Base-by-base conservation (phyloP, 2,329 filamentous ascomycete genomes). In the Didymella sp. region DNA sequence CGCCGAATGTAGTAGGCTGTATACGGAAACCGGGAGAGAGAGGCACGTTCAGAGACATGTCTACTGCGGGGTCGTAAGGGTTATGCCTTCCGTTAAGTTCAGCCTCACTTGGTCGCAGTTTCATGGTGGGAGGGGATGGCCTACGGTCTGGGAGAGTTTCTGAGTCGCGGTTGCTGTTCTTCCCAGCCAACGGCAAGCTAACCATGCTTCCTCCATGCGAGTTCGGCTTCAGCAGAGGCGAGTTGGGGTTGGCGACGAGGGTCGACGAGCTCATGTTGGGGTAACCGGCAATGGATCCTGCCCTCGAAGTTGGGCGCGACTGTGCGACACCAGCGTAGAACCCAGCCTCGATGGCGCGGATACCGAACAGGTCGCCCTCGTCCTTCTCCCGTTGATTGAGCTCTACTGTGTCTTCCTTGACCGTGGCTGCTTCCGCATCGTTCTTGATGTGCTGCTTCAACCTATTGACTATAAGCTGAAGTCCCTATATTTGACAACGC, bases 301-400 rank as follows among this genome's bases (percentile, higher is more conserved):
- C 68, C 66, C 72, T 69, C 58, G 75, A 76, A 11, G 67, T 70
- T 21, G 75, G 75, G 40, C 73, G 72, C 22, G 76, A 78, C 49
- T 77, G 75, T 24, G 72, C 69, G 11, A 78, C 73, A 46, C 76
- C 75, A 43, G 73, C 76, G 46, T 69, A 77, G 63, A 75, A 78
- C n/a, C 75, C 76, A 33, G 75, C 74, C 62, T 78, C 76, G 30
- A 77, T 73, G 53, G 76, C 75, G n/a, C 76, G 73, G 40, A 77
- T 65, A 43, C 75, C 75, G 48, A 78, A 77, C 2, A 76, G 63
- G 47, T 78, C 75, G 15, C 75, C 75, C 51, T 77, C 73, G 57
- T 77, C 74, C 63, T 73, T 76, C 56, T 73, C 67, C 40, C 72
- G 67, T 42, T 71, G 66, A 51, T 73, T 75, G 38, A 76, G 56